These are phyloP conservation scores for Thalassiosira hispida DNA, from an alignment of 352 stramenopile species.

Conservation along the genomic window DNA sequence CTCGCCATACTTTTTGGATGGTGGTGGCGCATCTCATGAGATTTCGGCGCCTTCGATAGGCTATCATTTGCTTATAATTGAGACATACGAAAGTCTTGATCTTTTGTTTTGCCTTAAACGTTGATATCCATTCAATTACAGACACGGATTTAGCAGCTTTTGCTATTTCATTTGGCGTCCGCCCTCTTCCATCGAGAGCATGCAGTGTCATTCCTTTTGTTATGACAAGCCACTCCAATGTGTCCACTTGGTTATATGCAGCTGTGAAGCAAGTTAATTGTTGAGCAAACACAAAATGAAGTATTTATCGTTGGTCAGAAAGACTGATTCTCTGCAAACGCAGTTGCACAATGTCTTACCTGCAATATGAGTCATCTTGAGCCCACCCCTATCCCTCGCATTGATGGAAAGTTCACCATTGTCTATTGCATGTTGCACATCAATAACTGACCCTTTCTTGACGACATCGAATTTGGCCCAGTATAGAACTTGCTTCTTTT, in stretches of 20 bases:
- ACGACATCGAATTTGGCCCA: constrained; percentile 43
- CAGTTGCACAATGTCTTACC: constrained; percentile 2
- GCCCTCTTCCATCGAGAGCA: constrained; percentile 9
- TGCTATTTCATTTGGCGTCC: constrained; percentile 25
- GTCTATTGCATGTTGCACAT: constrained; percentile 11
- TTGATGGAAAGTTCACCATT: constrained; percentile 6
- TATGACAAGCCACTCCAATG: constrained; percentile 35
- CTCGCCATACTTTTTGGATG: constrained; percentile 24
- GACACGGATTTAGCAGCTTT: constrained; percentile 16
- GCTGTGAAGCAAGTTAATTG: not conserved
- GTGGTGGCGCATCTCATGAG: not conserved
- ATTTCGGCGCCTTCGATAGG: constrained; percentile 1
- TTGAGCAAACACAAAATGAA: not conserved
- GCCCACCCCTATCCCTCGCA: constrained; percentile 11
- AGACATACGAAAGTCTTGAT: constrained; percentile 18
- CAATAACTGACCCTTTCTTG: constrained; percentile 18
- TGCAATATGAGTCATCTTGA: constrained; percentile 36
- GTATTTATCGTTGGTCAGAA: not conserved
- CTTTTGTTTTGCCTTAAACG: constrained; percentile 12
- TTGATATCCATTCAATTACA: constrained; percentile 24
- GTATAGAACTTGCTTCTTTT: constrained; percentile 19
- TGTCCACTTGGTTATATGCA: constrained; percentile 34
- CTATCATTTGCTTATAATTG: constrained; percentile 17
- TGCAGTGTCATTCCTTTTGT: constrained; percentile 29
- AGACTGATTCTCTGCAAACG: not conserved